Percentiles rank a stretch among this genome's conserved stretches.
Conservation (phyloP, 805 yeast genomes). For the Metschnikowia noctiluminum region DNA sequence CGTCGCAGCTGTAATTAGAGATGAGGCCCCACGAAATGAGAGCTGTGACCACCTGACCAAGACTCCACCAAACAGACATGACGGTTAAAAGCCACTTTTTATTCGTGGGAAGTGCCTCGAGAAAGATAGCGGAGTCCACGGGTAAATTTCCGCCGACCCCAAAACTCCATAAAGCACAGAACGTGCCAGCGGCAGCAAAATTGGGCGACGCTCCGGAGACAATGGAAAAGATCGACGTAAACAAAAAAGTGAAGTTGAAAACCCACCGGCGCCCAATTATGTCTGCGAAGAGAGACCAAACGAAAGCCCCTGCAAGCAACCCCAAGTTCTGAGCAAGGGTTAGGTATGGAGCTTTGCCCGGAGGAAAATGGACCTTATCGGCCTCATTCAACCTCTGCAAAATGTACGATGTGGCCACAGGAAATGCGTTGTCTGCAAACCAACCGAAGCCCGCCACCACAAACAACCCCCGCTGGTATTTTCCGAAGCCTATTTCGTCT, state of each 20-base stretch:
- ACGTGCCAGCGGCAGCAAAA: constrained; percentile 21
- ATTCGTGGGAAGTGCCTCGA: constrained; percentile 23
- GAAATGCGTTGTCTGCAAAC: constrained; percentile 41
- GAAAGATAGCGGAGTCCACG: constrained; percentile 25
- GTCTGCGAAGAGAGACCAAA: constrained; percentile 25
- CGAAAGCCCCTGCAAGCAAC: constrained; percentile 22
- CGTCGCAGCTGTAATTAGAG: constrained; percentile 14
- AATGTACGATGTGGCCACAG: constrained; percentile 33
- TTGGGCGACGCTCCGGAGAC: constrained; percentile 23
- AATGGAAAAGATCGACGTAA: constrained; percentile 23
- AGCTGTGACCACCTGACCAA: constrained; percentile 21
- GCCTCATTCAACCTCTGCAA: constrained; percentile 29
- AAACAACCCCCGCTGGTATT: constrained; percentile 24
- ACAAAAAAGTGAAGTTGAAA: constrained; percentile 23
- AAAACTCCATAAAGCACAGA: constrained; percentile 25
- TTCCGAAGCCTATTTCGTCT: constrained; percentile 35
- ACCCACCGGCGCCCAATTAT: constrained; percentile 28
- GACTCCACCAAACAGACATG: constrained; percentile 31
- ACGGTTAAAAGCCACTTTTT: constrained; percentile 25
- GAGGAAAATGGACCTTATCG: constrained; percentile 37
- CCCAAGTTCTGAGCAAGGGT: constrained; percentile 37
- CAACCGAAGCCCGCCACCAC: constrained; percentile 30
- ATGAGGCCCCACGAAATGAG: constrained; percentile 17
- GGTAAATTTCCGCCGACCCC: constrained; percentile 28
- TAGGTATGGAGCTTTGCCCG: constrained; percentile 32